Evolutionary conservation across 345 rosid species (phyloP), one percentile per base, ranked within the genome.

Genomic region (Conringia planisiliqua): DNA sequence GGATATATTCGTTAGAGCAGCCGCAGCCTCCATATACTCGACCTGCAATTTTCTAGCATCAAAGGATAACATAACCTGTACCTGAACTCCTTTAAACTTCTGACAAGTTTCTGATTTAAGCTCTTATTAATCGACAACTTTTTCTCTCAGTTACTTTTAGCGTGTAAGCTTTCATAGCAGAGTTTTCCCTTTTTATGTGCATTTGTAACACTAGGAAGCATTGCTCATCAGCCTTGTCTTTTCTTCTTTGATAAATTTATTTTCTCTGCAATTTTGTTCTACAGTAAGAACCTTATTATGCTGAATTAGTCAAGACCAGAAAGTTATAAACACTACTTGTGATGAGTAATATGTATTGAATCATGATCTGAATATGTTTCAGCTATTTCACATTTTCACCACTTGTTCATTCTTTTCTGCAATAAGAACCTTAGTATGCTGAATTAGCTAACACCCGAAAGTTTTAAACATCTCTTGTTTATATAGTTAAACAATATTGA

Each of bases 11-110:
- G 84, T 89, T 38, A 86, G 81, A 81, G 98, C 99, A 51, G 94
- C 99, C 7, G 99, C 98, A 56, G 99, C 98, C 51, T 90, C 98
- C 61, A 82, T 95, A 12, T 95, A 87, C 71, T 90, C 99, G 9
- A 95, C 99, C 4, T 90, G 89, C 84, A 79, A 76, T 73, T 90
- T 86, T 73, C 71, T 90, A 59, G 69, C 66, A 59, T 82, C 97
- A 1, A 87, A 86, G 82, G 92, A 87, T 59, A 86, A 89, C 30
- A 86, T 85, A 33, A 73, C 98, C 12, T 90, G 88, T 52, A 86
- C 79, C 79, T 89, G 86, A 94, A 76, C 7, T 56, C 66, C 27
- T 30, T 44, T 6, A 10, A 36, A 40, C 56, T 36, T 70, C 71
- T 55, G 42, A 70, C 40, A 17, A 46, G 52, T 13, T 52, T 43